Evolutionary conservation across 768 basidiomycete species (phyloP), one percentile per base, ranked within the genome.

Genomic region (Pseudohyphozyma bogoriensis): DNA sequence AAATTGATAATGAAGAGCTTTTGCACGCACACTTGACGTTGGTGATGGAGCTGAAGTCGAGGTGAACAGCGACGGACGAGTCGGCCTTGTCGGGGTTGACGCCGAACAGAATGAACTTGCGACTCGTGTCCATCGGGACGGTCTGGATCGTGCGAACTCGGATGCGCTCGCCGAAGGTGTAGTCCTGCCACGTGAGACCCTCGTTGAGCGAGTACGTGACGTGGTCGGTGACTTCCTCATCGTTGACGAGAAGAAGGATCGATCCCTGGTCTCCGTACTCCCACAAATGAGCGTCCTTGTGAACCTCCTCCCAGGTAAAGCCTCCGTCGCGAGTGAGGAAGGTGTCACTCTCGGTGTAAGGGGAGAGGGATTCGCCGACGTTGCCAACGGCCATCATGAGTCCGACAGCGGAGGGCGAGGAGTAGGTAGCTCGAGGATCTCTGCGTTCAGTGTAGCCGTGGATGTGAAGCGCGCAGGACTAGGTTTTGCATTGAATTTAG

Each of bases 251-350:
- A 67, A 99, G 78, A 37, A 97, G 79, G 59, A 99, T 79, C 2
- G 92, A 91, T 7, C 95, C 95, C 0, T 89, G 93, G 75, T 97
- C 95, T 32, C 93, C 93, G 68, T 93, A 97, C 72, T 92, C 91
- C 90, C 89, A 99, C 40, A 96, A 79, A 71, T 97, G 87, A 0
- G 95, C 93, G 66, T 93, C 92, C 72, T 99, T 99, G 77, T 91
- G 91, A 0, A 99, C 85, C 75, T 99, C 95, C 72, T 95, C 83
- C 95, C 95, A 99, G 0, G 88, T 90, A 75, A 95, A 95, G 12
- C 95, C 95, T 3, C 83, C 95, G 68, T 99, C 89, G 6, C 95
- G 88, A 58, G 88, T 89, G 44, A 97, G 80, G 84, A 95, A 97
- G 3, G 91, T 95, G 72, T 97, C 93, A 62, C 85, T 84, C 33